phyloP scores from a whole-genome alignment of 129 eudicot genomes.

The Flaveria robusta region DNA sequence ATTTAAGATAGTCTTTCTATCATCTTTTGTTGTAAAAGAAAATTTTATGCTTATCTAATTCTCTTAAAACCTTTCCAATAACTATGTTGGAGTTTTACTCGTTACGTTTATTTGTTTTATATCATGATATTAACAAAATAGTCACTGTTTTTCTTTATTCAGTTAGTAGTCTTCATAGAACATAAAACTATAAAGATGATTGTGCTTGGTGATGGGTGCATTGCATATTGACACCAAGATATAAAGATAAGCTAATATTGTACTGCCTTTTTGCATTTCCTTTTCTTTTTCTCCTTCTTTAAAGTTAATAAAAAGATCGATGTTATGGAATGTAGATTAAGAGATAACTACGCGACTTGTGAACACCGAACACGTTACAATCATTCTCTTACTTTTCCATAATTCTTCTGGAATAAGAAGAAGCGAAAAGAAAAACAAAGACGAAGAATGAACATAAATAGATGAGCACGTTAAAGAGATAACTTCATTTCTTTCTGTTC shows the following conservation, averaged over 20 bases:
- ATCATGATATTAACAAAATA: background rate
- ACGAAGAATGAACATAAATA: background rate
- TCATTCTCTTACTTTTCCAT: background rate
- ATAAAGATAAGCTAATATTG: background rate
- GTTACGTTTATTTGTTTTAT: background rate
- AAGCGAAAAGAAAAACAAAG: background rate
- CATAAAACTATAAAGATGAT: background rate
- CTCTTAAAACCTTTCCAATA: no score
- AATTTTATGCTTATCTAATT: no score
- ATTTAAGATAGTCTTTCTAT: no score
- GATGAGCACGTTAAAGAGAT: background rate
- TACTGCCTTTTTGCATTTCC: background rate
- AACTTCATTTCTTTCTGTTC: background rate
- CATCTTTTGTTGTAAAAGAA: no score
- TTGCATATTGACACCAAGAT: slow-evolving; percentile 1
- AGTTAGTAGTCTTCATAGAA: background rate
- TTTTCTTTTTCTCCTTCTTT: background rate
- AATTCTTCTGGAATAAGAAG: background rate
- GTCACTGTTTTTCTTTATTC: background rate
- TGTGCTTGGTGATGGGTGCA: background rate
- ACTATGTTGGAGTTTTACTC: no score
- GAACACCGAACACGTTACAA: background rate
- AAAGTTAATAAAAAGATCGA: background rate
- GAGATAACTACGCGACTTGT: background rate
- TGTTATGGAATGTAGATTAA: background rate